Conservation (phyloP, 768 basidiomycete species). For the Russula dissimulans region DNA sequence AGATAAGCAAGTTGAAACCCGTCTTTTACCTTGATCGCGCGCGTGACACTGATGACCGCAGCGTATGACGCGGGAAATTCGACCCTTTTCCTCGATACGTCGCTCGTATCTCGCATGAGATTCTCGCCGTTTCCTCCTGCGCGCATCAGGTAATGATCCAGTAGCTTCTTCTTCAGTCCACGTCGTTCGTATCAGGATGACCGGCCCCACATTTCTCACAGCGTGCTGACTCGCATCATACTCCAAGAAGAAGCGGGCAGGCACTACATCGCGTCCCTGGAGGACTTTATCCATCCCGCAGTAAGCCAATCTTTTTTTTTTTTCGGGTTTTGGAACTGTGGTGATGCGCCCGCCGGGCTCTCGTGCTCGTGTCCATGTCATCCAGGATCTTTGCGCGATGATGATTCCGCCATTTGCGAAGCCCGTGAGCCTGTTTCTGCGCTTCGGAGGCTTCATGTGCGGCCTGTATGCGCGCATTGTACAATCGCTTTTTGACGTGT, state of each 20-base stretch:
- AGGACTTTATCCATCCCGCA: slow-evolving; percentile 52
- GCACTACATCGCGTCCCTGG: slow-evolving; percentile 35
- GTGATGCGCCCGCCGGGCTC: too few relatives aligned
- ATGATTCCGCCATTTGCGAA: slow-evolving; percentile 36
- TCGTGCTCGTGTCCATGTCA: too few relatives aligned
- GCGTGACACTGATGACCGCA: slow-evolving; percentile 18
- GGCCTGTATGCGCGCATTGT: slow-evolving; percentile 5
- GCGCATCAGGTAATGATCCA: slow-evolving; percentile 35
- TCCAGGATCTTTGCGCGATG: slow-evolving; percentile 33
- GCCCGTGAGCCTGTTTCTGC: slow-evolving; percentile 27
- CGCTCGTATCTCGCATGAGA: slow-evolving; percentile 46
- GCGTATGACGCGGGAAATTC: slow-evolving; percentile 40
- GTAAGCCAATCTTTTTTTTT: slow-evolving; percentile 22
- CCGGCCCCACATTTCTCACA: neutral
- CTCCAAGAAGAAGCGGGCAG: slow-evolving; percentile 32
- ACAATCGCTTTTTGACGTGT: slow-evolving; percentile 1
- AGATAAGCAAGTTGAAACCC: neutral
- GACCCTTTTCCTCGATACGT: slow-evolving; percentile 41
- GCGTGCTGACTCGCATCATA: slow-evolving; percentile 36
- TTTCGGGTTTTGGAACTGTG: neutral
- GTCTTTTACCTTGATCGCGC: neutral
- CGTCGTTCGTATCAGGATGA: neutral
- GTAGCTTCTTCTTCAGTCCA: slow-evolving; percentile 13
- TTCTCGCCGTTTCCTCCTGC: slow-evolving; percentile 37
- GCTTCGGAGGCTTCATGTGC: slow-evolving; percentile 17